These are phyloP conservation scores for Aphanomyces cochlioides DNA, from an alignment of 352 stramenopile species.

Conservation along the genomic window DNA sequence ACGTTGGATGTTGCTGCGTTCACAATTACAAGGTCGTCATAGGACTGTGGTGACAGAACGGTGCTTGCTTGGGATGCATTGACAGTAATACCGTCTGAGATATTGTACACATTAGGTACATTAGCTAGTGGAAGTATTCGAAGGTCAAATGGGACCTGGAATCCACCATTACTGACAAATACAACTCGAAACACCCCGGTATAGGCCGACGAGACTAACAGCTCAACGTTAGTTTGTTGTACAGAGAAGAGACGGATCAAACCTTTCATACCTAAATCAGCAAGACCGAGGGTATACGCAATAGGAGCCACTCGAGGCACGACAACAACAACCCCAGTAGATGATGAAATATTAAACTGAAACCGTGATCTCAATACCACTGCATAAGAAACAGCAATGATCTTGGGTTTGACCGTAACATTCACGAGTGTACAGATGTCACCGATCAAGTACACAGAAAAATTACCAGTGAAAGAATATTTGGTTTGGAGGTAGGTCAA, in stretches of 20 bases:
- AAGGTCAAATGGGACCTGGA: slow-evolving; percentile 12
- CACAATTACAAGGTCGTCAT: background rate
- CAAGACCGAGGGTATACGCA: background rate
- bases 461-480: background rate
- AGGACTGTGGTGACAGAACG: slow-evolving; percentile 1
- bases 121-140: slow-evolving; percentile 1
- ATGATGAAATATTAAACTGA: background rate
- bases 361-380: background rate
- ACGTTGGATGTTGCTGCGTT: background rate
- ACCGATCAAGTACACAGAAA: background rate
- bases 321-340: background rate
- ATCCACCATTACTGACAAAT: background rate
- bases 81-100: background rate
- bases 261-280: background rate
- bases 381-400: background rate
- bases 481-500: background rate
- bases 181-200: background rate
- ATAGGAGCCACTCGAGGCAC: background rate
- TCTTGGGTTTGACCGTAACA: slow-evolving; percentile 4
- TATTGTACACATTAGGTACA: background rate
- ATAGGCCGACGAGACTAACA: background rate
- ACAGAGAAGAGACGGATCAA: background rate
- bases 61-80: background rate
- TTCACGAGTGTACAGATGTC: slow-evolving; percentile 7
- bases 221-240: background rate